Conservation (phyloP, 169 alveolate genomes). For the Plasmodium knowlesi region DNA sequence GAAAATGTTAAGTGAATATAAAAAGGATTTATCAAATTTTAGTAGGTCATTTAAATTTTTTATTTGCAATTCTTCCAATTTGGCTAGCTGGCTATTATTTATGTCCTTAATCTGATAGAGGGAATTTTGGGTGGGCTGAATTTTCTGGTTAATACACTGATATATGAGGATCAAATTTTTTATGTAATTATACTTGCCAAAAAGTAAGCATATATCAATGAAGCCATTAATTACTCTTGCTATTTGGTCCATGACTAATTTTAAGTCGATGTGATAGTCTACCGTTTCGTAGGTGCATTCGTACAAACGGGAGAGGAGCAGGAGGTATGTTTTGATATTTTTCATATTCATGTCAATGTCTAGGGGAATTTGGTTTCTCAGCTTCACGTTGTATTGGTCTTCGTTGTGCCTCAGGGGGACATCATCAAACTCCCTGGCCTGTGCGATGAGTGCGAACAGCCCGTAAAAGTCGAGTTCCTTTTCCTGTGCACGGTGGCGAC, state of each 20-base stretch:
- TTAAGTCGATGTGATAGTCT: slow-evolving; percentile 90
- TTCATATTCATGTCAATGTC: slow-evolving; percentile 91
- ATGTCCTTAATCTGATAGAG: slow-evolving; percentile 31
- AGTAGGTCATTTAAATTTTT: slow-evolving; percentile 28
- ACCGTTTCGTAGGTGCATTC: slow-evolving; percentile 91
- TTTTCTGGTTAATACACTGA: slow-evolving; percentile 75
- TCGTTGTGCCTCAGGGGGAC: slow-evolving; percentile 95
- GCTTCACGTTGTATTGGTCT: slow-evolving; percentile 92
- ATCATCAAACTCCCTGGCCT: slow-evolving; percentile 91
- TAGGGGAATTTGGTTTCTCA: slow-evolving; percentile 89
- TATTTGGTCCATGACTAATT: slow-evolving; percentile 89
- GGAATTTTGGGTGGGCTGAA: slow-evolving; percentile 55
- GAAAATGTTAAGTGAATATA: slow-evolving; percentile 53
- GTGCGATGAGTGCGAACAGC: slow-evolving; percentile 84
- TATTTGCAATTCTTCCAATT: slow-evolving; percentile 43
- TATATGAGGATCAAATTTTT: slow-evolving; percentile 54
- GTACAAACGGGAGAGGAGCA: slow-evolving; percentile 82
- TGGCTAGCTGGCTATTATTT: slow-evolving; percentile 16
- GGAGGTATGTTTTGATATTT: slow-evolving; percentile 92
- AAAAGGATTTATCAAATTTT: slow-evolving; percentile 26
- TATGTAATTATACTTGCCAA: slow-evolving; percentile 68
- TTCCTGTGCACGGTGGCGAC: slow-evolving; percentile 49
- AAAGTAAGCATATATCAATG: slow-evolving; percentile 81
- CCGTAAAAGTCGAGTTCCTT: slow-evolving; percentile 77
- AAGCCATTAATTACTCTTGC: slow-evolving; percentile 89